These are phyloP conservation scores for Xylariaceae sp. DNA, from an alignment of 2,329 filamentous ascomycete species.

Conservation along the genomic window DNA sequence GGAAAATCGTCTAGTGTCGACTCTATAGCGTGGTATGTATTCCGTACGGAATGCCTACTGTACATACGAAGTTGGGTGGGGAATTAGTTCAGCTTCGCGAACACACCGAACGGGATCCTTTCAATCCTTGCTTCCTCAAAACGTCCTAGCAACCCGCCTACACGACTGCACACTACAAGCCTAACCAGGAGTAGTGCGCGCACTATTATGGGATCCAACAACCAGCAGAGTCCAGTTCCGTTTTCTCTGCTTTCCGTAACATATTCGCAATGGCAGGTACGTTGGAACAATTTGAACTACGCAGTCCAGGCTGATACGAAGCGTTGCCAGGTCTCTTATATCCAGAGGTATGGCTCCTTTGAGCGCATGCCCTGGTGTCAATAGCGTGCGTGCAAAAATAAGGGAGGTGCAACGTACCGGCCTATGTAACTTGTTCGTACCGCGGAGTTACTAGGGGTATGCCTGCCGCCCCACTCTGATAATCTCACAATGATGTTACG, in stretches of 20 bases:
- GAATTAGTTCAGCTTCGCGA: neutral
- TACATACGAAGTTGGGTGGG: slow-evolving; percentile 2
- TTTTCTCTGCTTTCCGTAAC: neutral
- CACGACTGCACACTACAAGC: neutral
- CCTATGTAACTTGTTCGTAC: neutral
- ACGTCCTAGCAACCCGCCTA: neutral
- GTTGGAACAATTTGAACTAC: too few species aligned
- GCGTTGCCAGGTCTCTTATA: too few species aligned
- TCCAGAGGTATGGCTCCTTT: neutral
- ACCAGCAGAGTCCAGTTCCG: neutral
- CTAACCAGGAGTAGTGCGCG: neutral
- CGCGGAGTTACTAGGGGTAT: neutral
- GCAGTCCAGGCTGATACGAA: too few species aligned
- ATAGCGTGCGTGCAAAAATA: neutral
- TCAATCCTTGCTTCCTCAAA: slow-evolving; percentile 4
- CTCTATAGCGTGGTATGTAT: neutral
- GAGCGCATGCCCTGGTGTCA: neutral
- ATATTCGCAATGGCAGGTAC: neutral
- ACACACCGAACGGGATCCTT: slow-evolving; percentile 4
- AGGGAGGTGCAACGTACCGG: neutral
- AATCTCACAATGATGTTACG: slow-evolving; percentile 28
- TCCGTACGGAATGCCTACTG: neutral
- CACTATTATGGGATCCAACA: neutral
- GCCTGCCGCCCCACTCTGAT: slow-evolving; percentile 9
- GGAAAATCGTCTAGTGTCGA: slow-evolving; percentile 4